phyloP scores from a whole-genome alignment of 257 asterid genomes.

The Jacaranda mimosifolia region DNA sequence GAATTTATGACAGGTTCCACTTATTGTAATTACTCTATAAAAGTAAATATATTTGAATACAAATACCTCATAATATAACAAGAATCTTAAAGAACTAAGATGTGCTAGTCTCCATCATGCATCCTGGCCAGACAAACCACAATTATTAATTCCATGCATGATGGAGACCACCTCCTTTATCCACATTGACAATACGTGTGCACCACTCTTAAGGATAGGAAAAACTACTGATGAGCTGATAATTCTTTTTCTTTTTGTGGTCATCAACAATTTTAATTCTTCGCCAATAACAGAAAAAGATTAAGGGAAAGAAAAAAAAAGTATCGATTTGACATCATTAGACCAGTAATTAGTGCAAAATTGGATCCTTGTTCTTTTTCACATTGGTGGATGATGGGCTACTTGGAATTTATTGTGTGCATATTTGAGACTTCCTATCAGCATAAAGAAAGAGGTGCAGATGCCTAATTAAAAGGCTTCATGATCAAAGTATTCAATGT shows the following conservation, averaged over 20 bases:
- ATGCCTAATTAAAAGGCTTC: background rate
- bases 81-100: background rate
- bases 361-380: constrained; percentile 9
- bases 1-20: no score
- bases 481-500: no score
- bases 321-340: background rate
- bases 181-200: constrained; percentile 17
- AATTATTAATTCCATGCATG: constrained; percentile 28
- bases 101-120: constrained; percentile 43
- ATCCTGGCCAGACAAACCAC: constrained; percentile 30
- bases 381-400: background rate
- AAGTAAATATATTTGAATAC: background rate
- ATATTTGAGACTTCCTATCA: background rate
- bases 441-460: no score
- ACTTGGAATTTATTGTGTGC: background rate
- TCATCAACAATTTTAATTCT: background rate
- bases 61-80: background rate
- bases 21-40: background rate
- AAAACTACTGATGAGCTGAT: background rate
- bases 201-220: constrained; percentile 3
- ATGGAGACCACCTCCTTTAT: constrained; percentile 32
- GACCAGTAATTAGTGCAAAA: constrained; percentile 9
- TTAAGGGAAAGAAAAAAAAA: background rate
- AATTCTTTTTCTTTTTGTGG: background rate
- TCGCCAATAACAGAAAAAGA: background rate